Conservation (phyloP, 2,329 filamentous ascomycete species). For the Rutstroemia sydowiana region DNA sequence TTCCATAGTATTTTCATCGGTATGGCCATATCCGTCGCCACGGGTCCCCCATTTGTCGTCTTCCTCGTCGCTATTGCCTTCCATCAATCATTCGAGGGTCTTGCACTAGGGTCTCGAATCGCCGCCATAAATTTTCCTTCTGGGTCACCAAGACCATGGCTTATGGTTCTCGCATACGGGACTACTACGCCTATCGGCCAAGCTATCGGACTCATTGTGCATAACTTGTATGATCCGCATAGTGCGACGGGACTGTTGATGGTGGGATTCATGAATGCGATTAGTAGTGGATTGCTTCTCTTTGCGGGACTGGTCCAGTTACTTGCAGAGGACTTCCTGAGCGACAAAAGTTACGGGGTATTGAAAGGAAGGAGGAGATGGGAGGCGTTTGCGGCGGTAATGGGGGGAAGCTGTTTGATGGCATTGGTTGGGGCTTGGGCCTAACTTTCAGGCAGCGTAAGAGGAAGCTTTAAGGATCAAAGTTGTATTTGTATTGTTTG, state of each 20-base stretch:
- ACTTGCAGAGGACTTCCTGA: conserved; percentile 79
- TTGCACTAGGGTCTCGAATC: conserved; percentile 79
- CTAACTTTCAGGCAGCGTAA: conserved; percentile 1
- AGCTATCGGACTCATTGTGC: conserved; percentile 70
- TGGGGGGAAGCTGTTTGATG: conserved; percentile 55
- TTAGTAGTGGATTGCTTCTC: conserved; percentile 70
- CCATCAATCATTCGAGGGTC: conserved; percentile 83
- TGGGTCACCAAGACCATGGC: conserved; percentile 66
- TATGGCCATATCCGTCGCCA: conserved; percentile 77
- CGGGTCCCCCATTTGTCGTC: conserved; percentile 70
- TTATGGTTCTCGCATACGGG: conserved; percentile 73
- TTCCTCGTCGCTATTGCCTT: conserved; percentile 76
- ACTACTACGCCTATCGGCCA: conserved; percentile 76
- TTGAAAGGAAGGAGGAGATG: conserved; percentile 50
- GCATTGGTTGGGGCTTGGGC: conserved; percentile 62
- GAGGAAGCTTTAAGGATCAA: neutral
- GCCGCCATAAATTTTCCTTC: conserved; percentile 73
- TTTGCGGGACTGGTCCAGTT: conserved; percentile 82
- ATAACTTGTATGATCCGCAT: conserved; percentile 72
- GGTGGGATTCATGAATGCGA: conserved; percentile 82
- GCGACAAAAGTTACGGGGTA: conserved; percentile 54
- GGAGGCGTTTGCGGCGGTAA: conserved; percentile 55
- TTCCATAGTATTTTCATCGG: conserved; percentile 84
- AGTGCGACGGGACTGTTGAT: conserved; percentile 70
- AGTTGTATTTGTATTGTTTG: neutral